Conservation (phyloP, 2,329 filamentous ascomycete genomes). For the Ascochyta fabae region DNA sequence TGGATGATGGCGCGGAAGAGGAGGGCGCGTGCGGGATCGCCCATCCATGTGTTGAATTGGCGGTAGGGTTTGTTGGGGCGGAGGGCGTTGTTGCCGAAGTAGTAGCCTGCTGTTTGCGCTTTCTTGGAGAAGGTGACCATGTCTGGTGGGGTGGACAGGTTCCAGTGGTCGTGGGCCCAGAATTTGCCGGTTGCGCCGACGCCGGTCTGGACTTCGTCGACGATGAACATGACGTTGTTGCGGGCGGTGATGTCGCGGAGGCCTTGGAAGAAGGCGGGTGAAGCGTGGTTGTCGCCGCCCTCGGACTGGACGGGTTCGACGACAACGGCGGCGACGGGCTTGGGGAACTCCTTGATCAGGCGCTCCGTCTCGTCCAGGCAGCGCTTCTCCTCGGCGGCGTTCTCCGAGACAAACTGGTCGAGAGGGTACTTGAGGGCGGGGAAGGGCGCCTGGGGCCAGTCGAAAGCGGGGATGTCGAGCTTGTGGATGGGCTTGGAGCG, state of each 20-base stretch:
- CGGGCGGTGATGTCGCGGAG: constrained; percentile 80
- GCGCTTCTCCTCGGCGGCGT: constrained; percentile 79
- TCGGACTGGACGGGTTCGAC: constrained; percentile 94
- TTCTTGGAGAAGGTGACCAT: constrained; percentile 97
- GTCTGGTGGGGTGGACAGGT: constrained; percentile 78
- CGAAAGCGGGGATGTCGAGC: constrained; percentile 90
- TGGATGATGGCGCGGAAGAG: constrained; percentile 86
- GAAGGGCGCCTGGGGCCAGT: constrained; percentile 93
- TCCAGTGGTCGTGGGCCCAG: constrained; percentile 97
- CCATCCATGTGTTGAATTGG: constrained; percentile 98
- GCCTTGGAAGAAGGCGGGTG: constrained; percentile 82
- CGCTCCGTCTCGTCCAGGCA: constrained; percentile 84
- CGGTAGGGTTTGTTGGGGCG: constrained; percentile 92
- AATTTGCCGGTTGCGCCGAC: constrained; percentile 92
- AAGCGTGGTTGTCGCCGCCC: constrained; percentile 93
- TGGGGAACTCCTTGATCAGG: constrained; percentile 78
- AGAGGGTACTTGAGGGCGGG: constrained; percentile 86
- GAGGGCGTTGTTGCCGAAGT: constrained; percentile 80
- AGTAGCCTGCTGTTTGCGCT: constrained; percentile 92
- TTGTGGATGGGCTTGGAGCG: constrained; percentile 95
- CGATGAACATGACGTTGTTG: constrained; percentile 82
- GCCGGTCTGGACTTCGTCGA: constrained; percentile 93
- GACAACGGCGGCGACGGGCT: constrained; percentile 80
- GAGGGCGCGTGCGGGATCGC: constrained; percentile 82
- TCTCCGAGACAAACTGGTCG: constrained; percentile 78